Evolutionary conservation across 2,329 filamentous ascomycete genomes (phyloP).

Genomic region (Aspergillus uvarum): DNA sequence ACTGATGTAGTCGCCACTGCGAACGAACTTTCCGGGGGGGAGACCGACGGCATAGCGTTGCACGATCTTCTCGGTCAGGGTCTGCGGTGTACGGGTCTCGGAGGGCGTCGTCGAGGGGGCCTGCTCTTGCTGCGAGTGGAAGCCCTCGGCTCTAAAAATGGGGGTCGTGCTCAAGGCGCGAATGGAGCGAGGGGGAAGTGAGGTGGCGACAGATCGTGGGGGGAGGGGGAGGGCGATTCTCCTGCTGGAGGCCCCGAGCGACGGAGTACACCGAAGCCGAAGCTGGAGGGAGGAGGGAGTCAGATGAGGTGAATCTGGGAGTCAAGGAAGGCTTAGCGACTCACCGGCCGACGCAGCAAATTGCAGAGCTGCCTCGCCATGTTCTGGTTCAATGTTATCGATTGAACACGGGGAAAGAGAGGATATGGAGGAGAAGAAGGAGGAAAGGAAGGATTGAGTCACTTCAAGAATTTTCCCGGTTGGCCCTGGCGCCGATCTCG

Average conservation of each 20-base stretch:
- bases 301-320: neutral
- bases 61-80: slow-evolving; percentile 88
- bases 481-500: neutral
- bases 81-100: slow-evolving; percentile 65
- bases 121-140: slow-evolving; percentile 64
- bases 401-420: neutral
- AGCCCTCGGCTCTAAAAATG: slow-evolving; percentile 47
- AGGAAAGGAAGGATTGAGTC: neutral
- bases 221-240: neutral
- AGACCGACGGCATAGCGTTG: slow-evolving; percentile 78
- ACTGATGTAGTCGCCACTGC: slow-evolving; percentile 79
- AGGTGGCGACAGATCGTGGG: neutral
- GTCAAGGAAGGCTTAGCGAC: neutral
- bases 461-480: neutral
- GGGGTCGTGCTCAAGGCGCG: neutral
- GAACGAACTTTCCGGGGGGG: slow-evolving; percentile 70
- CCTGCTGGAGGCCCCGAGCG: neutral
- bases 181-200: neutral
- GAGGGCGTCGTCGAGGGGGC: slow-evolving; percentile 65
- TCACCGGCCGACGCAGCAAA: neutral
- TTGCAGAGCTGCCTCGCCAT: neutral
- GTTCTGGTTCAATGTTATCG: neutral
- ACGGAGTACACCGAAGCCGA: neutral
- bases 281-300: neutral
- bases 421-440: neutral